Base-by-base conservation (phyloP, 306 rosid genomes). In the Boehmeria nivea region DNA sequence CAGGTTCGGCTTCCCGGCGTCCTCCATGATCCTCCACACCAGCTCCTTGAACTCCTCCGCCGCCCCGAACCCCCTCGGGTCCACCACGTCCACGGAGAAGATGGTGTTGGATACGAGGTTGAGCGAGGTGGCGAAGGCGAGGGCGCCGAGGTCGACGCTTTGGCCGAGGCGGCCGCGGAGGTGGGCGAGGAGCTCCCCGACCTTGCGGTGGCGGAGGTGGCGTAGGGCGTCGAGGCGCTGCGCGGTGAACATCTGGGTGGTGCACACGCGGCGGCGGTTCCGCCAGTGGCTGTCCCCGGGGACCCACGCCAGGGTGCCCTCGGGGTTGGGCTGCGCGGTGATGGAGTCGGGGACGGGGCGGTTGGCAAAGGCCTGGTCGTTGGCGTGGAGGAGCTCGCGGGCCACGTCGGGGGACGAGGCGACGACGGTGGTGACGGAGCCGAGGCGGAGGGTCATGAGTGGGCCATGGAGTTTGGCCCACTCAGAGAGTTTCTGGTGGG, bases 11-110 rank as follows among this genome's bases (percentile, higher is more conserved):
- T 19, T 82, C 57, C 89, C 85, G 0, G 80, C 85, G 23, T 72
- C 76, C 60, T 72, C 80, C 89, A 82, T 82, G 54, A 82, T 82
- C 76, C 85, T 61, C 85, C 89, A 73, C 34, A 78, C 89, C 1
- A 82, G 42, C 9, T 78, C 76, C 55, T 82, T 78, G 34, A 82
- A 73, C 64, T 78, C 89, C 8, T 78, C 76, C 0, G 85, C 89
- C 2, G 66, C 28, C 57, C 52, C 65, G 53, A 78, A 78, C 14
- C 61, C 79, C 1, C 9, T 31, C 0, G 81, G 22, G 34, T 70
- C 89, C n/a, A 78, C 80, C 8, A 82, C 4, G 19, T 82, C 89
- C 67, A 73, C 79, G 6, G 82, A 82, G 28, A 76, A 82, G 33
- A 78, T 78, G 0, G 85, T 82, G 71, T 82, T 76, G 0, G 89